Percentiles rank a stretch among this genome's conserved stretches.
Conservation (phyloP, 306 rosid genomes). For the Leucaena leucocephala region DNA sequence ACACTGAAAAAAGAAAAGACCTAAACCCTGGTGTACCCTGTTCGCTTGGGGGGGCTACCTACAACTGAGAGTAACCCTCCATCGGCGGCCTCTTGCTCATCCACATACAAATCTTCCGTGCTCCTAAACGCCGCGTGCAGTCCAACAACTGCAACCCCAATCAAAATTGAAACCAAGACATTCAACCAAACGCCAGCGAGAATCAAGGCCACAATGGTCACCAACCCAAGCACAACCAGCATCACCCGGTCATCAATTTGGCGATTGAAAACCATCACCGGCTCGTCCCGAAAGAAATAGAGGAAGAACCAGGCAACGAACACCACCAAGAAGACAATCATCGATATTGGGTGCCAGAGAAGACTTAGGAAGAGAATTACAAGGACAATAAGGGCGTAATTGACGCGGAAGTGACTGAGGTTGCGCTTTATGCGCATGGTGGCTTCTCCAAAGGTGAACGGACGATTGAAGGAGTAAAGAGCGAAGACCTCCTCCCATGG, state of each 20-base stretch:
- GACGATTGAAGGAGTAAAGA: conserved; percentile 58
- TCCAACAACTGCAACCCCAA: conserved; percentile 44
- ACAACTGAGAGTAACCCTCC: conserved; percentile 76
- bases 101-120: conserved; percentile 63
- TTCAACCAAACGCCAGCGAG: conserved; percentile 67
- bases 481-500: conserved; percentile 73
- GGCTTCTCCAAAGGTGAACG: conserved; percentile 56
- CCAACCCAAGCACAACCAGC: conserved; percentile 38
- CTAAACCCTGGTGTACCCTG: conserved; percentile 49
- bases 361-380: conserved; percentile 69
- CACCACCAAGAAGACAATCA: conserved; percentile 64
- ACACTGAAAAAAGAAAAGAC: background rate
- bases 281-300: conserved; percentile 60
- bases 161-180: conserved; percentile 58
- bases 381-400: conserved; percentile 58
- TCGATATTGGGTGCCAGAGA: conserved; percentile 75
- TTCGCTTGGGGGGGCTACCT: conserved; percentile 56
- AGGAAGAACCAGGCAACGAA: conserved; percentile 72
- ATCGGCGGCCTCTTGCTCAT: conserved; percentile 57
- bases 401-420: conserved; percentile 66
- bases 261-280: conserved; percentile 46
- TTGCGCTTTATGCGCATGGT: conserved; percentile 53
- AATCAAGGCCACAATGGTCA: conserved; percentile 62
- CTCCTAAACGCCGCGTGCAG: conserved; percentile 68
- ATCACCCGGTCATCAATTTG: conserved; percentile 60